These are phyloP conservation scores for Piper betle DNA, from an alignment of 164 flowering plant species.

Conservation along the genomic window DNA sequence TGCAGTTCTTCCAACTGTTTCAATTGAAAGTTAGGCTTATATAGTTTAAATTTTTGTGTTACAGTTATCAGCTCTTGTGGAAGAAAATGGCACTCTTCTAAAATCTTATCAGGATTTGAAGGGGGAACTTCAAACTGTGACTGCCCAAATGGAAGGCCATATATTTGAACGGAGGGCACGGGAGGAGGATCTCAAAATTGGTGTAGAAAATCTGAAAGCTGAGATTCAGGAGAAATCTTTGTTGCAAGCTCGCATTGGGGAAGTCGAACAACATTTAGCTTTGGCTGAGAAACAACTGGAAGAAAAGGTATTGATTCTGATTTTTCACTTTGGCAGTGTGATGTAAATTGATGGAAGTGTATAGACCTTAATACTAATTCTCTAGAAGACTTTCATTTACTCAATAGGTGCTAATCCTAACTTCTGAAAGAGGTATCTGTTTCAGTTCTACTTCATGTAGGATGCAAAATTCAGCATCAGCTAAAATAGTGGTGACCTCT, in stretches of 20 bases:
- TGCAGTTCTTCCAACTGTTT: neutral
- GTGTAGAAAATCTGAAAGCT: conserved; percentile 43
- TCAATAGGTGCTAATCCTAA: too few relatives aligned
- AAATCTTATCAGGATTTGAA: conserved; percentile 40
- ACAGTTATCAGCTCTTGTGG: conserved; percentile 66
- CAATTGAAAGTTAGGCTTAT: neutral
- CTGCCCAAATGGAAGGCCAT: conserved; percentile 44
- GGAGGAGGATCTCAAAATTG: conserved; percentile 31
- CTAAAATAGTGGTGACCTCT: conserved; percentile 20
- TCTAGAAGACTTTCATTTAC: too few relatives aligned
- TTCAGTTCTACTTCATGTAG: conserved; percentile 9
- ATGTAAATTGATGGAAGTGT: neutral
- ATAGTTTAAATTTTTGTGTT: conserved; percentile 1
- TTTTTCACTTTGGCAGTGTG: neutral
- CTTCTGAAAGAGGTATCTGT: too few relatives aligned
- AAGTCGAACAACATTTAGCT: conserved; percentile 43
- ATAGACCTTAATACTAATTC: neutral
- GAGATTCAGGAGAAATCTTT: conserved; percentile 43
- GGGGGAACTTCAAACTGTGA: conserved; percentile 52
- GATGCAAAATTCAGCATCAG: conserved; percentile 28
- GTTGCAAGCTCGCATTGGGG: conserved; percentile 32
- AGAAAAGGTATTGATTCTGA: conserved; percentile 39
- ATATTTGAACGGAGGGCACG: conserved; percentile 33
- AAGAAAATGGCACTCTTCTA: conserved; percentile 56
- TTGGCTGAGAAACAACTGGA: conserved; percentile 35